A percentile compares a stretch with the other conserved stretches of the same genome.
Conservation (phyloP, 2,329 filamentous ascomycete genomes). For the Sporothrix variecibatus region DNA sequence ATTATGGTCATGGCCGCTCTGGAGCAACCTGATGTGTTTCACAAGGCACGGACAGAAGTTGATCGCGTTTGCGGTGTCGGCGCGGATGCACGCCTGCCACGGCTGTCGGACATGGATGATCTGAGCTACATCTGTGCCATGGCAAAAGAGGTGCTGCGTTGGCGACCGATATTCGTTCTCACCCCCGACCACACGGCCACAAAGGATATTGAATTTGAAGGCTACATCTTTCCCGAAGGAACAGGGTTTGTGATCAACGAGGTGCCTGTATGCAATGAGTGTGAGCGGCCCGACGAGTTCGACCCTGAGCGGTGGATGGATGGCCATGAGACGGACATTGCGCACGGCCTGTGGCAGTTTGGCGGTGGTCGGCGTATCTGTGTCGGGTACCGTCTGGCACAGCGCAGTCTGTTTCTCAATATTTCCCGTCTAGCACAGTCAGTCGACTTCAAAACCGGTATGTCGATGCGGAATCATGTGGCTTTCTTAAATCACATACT, state of each 20-base stretch:
- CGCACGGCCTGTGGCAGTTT: slow-evolving; percentile 11
- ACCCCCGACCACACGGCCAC: neutral
- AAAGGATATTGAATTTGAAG: slow-evolving; percentile 8
- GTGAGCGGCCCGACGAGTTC: slow-evolving; percentile 4
- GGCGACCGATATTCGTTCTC: neutral
- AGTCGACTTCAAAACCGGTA: slow-evolving; percentile 3
- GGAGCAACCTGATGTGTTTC: slow-evolving; percentile 1
- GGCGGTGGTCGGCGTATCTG: neutral
- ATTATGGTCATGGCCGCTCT: slow-evolving; percentile 9
- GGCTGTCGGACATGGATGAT: neutral
- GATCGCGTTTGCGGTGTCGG: neutral
- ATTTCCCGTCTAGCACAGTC: slow-evolving; percentile 4
- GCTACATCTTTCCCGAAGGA: neutral
- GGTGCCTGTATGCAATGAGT: neutral
- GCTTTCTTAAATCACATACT: neutral
- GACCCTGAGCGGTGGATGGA: slow-evolving; percentile 1
- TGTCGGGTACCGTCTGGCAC: slow-evolving; percentile 1
- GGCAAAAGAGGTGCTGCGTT: neutral
- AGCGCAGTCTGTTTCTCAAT: neutral
- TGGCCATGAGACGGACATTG: slow-evolving; percentile 10
- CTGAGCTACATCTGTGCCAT: slow-evolving; percentile 14
- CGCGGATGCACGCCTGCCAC: neutral
- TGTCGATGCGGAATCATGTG: neutral
- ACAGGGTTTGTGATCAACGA: slow-evolving; percentile 11
- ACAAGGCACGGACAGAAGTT: neutral